Evolutionary conservation across 2,329 filamentous ascomycete genomes (phyloP).

Genomic region (Tolypocladium album): DNA sequence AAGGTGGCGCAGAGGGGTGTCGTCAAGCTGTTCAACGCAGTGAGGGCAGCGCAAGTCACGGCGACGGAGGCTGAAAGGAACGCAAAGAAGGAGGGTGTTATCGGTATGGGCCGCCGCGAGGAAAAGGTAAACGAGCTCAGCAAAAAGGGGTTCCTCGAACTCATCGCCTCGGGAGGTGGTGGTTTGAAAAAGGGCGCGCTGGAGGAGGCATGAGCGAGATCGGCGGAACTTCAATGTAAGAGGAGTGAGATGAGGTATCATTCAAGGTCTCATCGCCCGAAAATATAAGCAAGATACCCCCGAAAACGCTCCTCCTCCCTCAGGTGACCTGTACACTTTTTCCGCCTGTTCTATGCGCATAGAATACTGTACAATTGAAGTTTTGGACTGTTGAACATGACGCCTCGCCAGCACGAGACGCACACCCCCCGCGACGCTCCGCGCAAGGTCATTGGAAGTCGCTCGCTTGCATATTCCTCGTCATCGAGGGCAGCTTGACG

Average conservation of each 20-base stretch:
- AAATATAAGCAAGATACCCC: slow-evolving; percentile 7
- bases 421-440: not conserved
- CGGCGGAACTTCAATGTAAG: slow-evolving; percentile 14
- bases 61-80: slow-evolving; percentile 66
- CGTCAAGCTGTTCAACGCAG: slow-evolving; percentile 92
- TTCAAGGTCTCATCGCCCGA: slow-evolving; percentile 2
- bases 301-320: not conserved
- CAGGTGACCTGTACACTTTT: not conserved
- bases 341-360: not conserved
- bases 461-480: slow-evolving; percentile 87
- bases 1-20: slow-evolving; percentile 91
- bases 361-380: slow-evolving; percentile 1
- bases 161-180: slow-evolving; percentile 62
- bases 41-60: slow-evolving; percentile 84
- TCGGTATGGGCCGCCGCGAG: slow-evolving; percentile 71
- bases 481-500: slow-evolving; percentile 85
- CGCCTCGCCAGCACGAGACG: not conserved
- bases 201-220: slow-evolving; percentile 34
- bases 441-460: slow-evolving; percentile 52
- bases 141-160: slow-evolving; percentile 88
- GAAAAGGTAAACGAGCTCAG: slow-evolving; percentile 93
- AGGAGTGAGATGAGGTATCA: slow-evolving; percentile 6
- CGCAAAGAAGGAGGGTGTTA: slow-evolving; percentile 58
- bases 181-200: slow-evolving; percentile 47
- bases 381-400: not conserved